Evolutionary conservation across 208 protist genomes (phyloP).

Genomic region (Trypanosoma caninum): DNA sequence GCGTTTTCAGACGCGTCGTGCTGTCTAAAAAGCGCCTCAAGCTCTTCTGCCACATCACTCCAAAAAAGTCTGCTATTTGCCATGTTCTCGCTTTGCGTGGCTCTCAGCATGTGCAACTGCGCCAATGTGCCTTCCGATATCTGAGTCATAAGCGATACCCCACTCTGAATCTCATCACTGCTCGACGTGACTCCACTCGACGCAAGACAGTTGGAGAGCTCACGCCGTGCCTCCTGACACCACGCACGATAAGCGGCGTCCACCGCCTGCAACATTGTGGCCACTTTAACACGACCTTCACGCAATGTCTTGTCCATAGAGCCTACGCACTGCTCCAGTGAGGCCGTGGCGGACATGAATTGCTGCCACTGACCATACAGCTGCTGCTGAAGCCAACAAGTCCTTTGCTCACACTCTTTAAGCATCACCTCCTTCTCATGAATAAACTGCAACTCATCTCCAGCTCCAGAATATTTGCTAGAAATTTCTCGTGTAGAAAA

Average conservation of each 20-base stretch:
- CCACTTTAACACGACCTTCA: constrained; percentile 22
- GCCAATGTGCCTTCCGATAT: constrained; percentile 10
- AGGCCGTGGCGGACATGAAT: constrained; percentile 15
- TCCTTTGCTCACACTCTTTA: constrained; percentile 12
- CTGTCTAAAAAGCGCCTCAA: constrained; percentile 17
- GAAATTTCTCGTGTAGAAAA: constrained; percentile 21
- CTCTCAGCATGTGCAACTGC: constrained; percentile 16
- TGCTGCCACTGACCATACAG: constrained; percentile 19
- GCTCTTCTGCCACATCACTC: neutral
- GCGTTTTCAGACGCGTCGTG: neutral
- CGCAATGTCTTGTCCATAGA: constrained; percentile 16
- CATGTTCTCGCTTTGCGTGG: neutral
- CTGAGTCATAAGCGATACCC: constrained; percentile 17
- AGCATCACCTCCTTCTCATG: constrained; percentile 16
- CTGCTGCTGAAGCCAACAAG: constrained; percentile 4
- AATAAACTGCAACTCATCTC: neutral
- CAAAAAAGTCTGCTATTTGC: constrained; percentile 16
- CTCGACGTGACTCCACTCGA: constrained; percentile 6
- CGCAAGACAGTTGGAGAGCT: constrained; percentile 18
- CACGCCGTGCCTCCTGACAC: constrained; percentile 29
- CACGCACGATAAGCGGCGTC: constrained; percentile 29
- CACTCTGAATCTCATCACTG: neutral
- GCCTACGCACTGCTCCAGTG: constrained; percentile 27
- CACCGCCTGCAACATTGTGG: constrained; percentile 21
- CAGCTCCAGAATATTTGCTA: neutral